Conservation (phyloP, 2,329 filamentous ascomycete genomes). For the Trichocomaceae sp. region DNA sequence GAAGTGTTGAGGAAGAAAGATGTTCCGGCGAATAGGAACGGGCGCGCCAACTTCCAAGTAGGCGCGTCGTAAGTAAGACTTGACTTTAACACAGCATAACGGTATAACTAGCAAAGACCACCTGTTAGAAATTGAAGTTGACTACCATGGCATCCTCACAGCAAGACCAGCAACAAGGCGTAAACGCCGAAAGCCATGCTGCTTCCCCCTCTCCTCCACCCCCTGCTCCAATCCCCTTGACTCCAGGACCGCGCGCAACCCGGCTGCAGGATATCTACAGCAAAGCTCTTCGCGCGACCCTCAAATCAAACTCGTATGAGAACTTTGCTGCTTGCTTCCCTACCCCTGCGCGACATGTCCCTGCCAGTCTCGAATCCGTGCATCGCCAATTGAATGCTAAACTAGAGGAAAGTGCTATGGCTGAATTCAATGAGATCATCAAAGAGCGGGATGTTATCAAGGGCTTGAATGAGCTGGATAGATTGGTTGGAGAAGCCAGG, state of each 20-base stretch:
- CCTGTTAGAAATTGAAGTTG: background rate
- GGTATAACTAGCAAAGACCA: too few relatives aligned
- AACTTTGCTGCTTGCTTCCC: constrained; percentile 61
- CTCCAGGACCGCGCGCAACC: constrained; percentile 55
- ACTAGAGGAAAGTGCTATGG: constrained; percentile 50
- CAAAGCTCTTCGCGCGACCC: constrained; percentile 52
- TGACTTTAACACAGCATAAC: too few relatives aligned
- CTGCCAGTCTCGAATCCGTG: constrained; percentile 50
- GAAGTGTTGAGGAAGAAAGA: background rate
- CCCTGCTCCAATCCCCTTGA: constrained; percentile 47
- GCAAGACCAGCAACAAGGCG: constrained; percentile 1
- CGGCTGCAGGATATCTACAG: constrained; percentile 55
- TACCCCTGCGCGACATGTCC: constrained; percentile 53
- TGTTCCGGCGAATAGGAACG: background rate
- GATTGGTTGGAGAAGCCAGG: constrained; percentile 53
- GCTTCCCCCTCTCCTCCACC: constrained; percentile 44
- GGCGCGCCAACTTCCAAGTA: background rate
- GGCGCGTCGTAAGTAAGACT: too few relatives aligned
- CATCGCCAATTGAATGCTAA: constrained; percentile 54
- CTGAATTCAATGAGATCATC: constrained; percentile 57
- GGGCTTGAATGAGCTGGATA: constrained; percentile 56
- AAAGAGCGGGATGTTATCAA: constrained; percentile 50
- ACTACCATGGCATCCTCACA: background rate
- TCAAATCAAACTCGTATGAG: constrained; percentile 55
- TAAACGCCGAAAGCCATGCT: constrained; percentile 20